Evolutionary conservation across 495 filamentous ascomycete genomes (phyloP).

Genomic region (Pyrenula aspistea): DNA sequence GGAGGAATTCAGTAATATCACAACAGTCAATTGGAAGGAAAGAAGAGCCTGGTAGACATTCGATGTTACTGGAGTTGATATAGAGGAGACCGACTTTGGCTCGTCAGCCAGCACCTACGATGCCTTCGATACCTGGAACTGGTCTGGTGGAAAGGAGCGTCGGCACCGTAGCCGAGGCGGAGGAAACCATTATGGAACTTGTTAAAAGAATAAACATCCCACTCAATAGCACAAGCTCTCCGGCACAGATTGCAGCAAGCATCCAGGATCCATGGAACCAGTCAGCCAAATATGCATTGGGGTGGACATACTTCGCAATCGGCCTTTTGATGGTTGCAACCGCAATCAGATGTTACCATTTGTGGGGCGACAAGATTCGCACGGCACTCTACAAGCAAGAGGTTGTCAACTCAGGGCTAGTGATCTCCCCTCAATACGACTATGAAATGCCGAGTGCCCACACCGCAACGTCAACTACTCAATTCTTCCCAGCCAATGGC

Average conservation of each 20-base stretch:
- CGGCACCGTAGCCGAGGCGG: constrained; percentile 2
- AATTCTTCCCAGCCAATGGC: constrained; percentile 59
- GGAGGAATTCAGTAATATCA: too few species aligned
- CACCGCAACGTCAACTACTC: constrained; percentile 52
- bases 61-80: background rate
- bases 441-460: constrained; percentile 56
- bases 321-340: constrained; percentile 52
- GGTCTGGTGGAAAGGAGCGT: constrained; percentile 5
- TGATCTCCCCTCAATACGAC: constrained; percentile 47
- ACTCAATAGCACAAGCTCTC: constrained; percentile 53
- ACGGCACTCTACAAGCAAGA: constrained; percentile 73
- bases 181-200: constrained; percentile 20
- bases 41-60: too few species aligned
- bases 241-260: constrained; percentile 58
- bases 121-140: constrained; percentile 1
- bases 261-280: constrained; percentile 67
- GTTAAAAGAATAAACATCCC: constrained; percentile 66
- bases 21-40: too few species aligned
- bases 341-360: constrained; percentile 63
- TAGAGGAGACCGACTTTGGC: background rate
- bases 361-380: constrained; percentile 78
- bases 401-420: constrained; percentile 39
- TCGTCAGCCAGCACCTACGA: background rate
- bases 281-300: constrained; percentile 78
- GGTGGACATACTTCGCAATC: constrained; percentile 76